These are phyloP conservation scores for Phytophthora foliorum DNA, from an alignment of 352 stramenopile species.

Conservation along the genomic window DNA sequence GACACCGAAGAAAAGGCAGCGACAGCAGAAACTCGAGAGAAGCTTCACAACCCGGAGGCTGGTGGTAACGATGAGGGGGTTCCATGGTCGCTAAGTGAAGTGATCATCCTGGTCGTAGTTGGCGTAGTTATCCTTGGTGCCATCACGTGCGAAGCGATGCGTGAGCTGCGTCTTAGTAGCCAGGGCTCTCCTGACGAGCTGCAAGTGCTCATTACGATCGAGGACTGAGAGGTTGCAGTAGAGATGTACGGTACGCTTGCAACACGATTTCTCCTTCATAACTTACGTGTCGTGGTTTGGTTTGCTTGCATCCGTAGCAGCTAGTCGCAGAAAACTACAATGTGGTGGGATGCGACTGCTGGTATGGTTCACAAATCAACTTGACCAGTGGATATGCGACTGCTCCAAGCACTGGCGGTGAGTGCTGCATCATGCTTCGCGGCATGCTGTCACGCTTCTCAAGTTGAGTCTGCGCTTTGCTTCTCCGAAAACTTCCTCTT, in stretches of 20 bases:
- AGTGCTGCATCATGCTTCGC: too few relatives aligned
- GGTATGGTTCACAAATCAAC: too few relatives aligned
- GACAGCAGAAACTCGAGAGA: slow-evolving; percentile 13
- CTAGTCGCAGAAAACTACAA: too few relatives aligned
- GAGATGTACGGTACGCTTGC: slow-evolving; percentile 11
- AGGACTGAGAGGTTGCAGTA: slow-evolving; percentile 20
- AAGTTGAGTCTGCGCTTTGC: too few relatives aligned
- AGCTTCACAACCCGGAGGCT: slow-evolving; percentile 11
- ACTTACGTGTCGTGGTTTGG: not conserved
- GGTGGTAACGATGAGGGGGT: slow-evolving; percentile 16
- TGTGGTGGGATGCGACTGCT: too few relatives aligned
- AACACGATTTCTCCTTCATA: slow-evolving; percentile 13
- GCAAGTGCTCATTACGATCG: slow-evolving; percentile 45
- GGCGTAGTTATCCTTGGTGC: slow-evolving; percentile 34
- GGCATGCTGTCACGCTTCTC: too few relatives aligned
- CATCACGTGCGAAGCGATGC: slow-evolving; percentile 46
- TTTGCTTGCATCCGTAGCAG: not conserved
- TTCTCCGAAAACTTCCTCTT: too few relatives aligned
- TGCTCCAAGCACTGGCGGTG: too few relatives aligned
- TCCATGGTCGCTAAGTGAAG: slow-evolving; percentile 43
- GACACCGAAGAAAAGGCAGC: slow-evolving; percentile 19
- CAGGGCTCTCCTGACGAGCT: slow-evolving; percentile 29
- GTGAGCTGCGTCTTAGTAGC: slow-evolving; percentile 37
- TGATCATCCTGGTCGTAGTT: slow-evolving; percentile 39
- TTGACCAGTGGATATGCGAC: too few relatives aligned